These are phyloP conservation scores for Yamadazyma scolyti DNA, from an alignment of 805 yeast genomes.

Conservation along the genomic window DNA sequence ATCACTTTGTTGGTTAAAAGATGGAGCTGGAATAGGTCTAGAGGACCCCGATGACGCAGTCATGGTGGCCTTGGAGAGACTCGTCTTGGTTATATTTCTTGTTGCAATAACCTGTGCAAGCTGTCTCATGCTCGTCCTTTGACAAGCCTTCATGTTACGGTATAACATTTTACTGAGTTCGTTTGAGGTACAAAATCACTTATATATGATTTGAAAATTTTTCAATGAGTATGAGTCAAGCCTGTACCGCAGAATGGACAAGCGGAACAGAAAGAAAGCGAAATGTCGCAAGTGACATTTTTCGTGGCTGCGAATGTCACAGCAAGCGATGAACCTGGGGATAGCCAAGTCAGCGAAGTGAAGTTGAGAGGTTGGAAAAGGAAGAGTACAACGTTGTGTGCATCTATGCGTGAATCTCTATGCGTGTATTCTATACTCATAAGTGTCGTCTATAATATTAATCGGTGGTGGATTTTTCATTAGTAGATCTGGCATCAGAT, in stretches of 20 bases:
- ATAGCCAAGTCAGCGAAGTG: no score
- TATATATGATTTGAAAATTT: slow-evolving; percentile 11
- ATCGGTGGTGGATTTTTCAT: no score
- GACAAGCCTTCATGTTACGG: slow-evolving; percentile 16
- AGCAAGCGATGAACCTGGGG: no score
- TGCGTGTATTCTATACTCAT: no score
- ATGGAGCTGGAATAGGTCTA: slow-evolving; percentile 47
- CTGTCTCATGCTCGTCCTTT: slow-evolving; percentile 1
- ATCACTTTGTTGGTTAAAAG: slow-evolving; percentile 39
- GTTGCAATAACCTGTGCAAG: not conserved
- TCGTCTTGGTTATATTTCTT: slow-evolving; percentile 12
- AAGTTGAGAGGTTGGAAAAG: no score
- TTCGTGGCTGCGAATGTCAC: no score
- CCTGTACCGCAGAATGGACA: slow-evolving; percentile 4
- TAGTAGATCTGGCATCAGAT: no score
- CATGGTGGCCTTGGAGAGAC: slow-evolving; percentile 21
- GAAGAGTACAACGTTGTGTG: no score
- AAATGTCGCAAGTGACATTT: no score
- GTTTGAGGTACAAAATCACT: slow-evolving; percentile 1
- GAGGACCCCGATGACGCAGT: slow-evolving; percentile 19
- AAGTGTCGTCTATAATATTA: no score
- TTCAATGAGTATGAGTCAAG: slow-evolving; percentile 20
- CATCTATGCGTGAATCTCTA: no score
- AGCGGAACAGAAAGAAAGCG: slow-evolving; percentile 6
- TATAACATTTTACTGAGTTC: slow-evolving; percentile 13